A percentile compares a stretch with the other conserved stretches of the same genome.
phyloP scores from a whole-genome alignment of 1,284 basidiomycete species.

The Trichosporon sp. region DNA sequence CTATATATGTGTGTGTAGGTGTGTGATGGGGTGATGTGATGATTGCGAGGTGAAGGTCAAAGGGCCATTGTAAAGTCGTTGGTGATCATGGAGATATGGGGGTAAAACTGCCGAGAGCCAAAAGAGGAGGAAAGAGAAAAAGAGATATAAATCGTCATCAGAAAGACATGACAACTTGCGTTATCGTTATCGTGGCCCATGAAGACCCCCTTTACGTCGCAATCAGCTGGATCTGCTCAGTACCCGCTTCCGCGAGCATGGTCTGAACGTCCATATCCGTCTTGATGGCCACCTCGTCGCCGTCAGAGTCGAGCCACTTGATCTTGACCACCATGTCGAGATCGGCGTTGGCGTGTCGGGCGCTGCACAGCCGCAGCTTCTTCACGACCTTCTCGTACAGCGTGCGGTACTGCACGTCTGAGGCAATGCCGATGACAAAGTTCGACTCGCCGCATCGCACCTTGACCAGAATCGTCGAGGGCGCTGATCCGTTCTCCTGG shows the following conservation, averaged over 20 bases:
- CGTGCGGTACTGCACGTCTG: slow-evolving; percentile 67
- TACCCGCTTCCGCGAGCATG: slow-evolving; percentile 34
- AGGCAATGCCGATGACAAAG: slow-evolving; percentile 82
- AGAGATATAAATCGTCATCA: not conserved
- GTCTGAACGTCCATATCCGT: slow-evolving; percentile 41
- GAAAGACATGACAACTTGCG: not conserved
- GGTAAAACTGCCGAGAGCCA: not conserved
- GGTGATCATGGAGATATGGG: not conserved
- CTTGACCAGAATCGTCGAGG: slow-evolving; percentile 67
- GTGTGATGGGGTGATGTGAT: not conserved
- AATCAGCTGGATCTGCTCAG: slow-evolving; percentile 22
- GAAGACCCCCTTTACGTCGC: slow-evolving; percentile 1
- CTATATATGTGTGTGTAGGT: not conserved
- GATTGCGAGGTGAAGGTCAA: not conserved
- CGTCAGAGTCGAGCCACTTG: slow-evolving; percentile 42
- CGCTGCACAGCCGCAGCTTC: slow-evolving; percentile 84
- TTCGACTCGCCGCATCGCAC: slow-evolving; percentile 48
- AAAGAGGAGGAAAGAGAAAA: not conserved
- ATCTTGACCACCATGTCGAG: slow-evolving; percentile 57
- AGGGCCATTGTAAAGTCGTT: not conserved
- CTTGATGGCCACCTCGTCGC: slow-evolving; percentile 40
- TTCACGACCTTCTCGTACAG: slow-evolving; percentile 83
- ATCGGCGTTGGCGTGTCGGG: slow-evolving; percentile 64
- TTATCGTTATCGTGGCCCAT: not conserved
- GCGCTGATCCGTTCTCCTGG: slow-evolving; percentile 14